A percentile compares a stretch with the other conserved stretches of the same genome.
Evolutionary conservation across 2,329 filamentous ascomycete species (phyloP).

Genomic region (Pseudogymnoascus sp.): DNA sequence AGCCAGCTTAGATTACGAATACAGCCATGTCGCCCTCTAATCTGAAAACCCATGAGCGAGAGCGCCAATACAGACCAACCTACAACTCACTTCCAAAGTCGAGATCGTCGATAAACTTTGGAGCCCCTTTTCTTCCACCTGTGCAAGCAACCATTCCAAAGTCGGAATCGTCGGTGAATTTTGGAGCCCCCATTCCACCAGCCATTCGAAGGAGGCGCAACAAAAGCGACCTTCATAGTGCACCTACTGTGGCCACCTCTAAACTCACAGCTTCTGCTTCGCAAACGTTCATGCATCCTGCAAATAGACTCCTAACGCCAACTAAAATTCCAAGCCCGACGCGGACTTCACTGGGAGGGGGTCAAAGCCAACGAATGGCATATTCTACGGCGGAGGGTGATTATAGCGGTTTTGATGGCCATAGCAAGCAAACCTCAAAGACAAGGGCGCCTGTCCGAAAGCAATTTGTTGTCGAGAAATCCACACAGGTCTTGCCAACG

Average conservation of each 20-base stretch:
- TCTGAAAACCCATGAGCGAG: not conserved
- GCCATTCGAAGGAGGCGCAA: constrained; percentile 14
- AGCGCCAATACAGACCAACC: constrained; percentile 9
- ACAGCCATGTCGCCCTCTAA: not conserved
- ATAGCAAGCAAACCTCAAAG: constrained; percentile 5
- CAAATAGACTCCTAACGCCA: not conserved
- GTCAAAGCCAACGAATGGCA: not conserved
- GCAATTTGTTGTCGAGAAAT: not conserved
- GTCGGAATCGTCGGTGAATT: not conserved
- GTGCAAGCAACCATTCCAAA: not conserved
- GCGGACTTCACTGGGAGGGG: not conserved
- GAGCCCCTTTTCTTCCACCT: constrained; percentile 5
- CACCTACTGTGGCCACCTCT: constrained; percentile 18
- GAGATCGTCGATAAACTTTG: not conserved
- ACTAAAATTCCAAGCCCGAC: not conserved
- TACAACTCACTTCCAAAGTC: constrained; percentile 4
- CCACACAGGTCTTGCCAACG: not conserved
- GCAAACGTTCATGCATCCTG: constrained; percentile 2
- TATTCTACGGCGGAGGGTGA: not conserved
- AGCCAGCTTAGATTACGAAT: not conserved
- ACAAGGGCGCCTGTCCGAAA: not conserved
- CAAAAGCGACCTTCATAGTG: constrained; percentile 13
- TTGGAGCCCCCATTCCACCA: not conserved
- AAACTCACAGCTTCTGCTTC: constrained; percentile 17
- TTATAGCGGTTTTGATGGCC: not conserved